A percentile compares a stretch with the other conserved stretches of the same genome.
Conservation (phyloP, 352 stramenopile species). For the Phytophthora hibernalis region DNA sequence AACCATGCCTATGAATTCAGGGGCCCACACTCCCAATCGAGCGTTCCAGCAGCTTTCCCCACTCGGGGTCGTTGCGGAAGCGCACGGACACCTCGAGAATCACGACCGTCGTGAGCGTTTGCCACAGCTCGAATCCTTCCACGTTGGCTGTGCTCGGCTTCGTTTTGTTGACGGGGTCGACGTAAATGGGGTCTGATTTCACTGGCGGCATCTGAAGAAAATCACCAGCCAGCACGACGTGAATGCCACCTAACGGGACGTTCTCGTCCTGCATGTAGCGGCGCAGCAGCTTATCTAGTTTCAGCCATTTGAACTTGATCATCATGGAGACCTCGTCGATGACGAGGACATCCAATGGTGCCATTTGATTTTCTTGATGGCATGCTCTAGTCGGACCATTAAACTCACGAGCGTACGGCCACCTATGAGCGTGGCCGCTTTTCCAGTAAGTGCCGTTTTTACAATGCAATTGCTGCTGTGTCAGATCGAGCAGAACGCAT, state of each 20-base stretch:
- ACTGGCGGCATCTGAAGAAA: slow-evolving; percentile 15
- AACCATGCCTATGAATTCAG: slow-evolving; percentile 5
- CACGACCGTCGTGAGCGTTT: background rate
- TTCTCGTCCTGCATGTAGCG: background rate
- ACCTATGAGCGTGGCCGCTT: slow-evolving; percentile 1
- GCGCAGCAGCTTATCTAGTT: slow-evolving; percentile 8
- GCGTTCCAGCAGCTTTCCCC: background rate
- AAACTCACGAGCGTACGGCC: slow-evolving; percentile 3
- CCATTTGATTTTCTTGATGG: background rate
- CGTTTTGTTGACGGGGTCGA: background rate
- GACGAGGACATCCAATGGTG: background rate
- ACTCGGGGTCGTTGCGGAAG: slow-evolving; percentile 13
- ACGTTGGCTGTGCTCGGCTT: background rate
- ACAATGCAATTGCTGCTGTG: background rate
- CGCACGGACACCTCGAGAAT: slow-evolving; percentile 6
- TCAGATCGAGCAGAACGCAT: slow-evolving; percentile 4
- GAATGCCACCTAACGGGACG: slow-evolving; percentile 11
- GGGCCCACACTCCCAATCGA: background rate
- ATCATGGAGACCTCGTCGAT: slow-evolving; percentile 17
- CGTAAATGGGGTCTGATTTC: slow-evolving; percentile 1
- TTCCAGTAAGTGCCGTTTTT: background rate
- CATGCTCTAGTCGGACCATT: background rate
- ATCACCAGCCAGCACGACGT: slow-evolving; percentile 13
- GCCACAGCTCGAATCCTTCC: slow-evolving; percentile 3
- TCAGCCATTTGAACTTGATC: background rate